These are phyloP conservation scores for Austroboletus novae-zelandiae DNA, from an alignment of 1,284 basidiomycete genomes.

Conservation along the genomic window DNA sequence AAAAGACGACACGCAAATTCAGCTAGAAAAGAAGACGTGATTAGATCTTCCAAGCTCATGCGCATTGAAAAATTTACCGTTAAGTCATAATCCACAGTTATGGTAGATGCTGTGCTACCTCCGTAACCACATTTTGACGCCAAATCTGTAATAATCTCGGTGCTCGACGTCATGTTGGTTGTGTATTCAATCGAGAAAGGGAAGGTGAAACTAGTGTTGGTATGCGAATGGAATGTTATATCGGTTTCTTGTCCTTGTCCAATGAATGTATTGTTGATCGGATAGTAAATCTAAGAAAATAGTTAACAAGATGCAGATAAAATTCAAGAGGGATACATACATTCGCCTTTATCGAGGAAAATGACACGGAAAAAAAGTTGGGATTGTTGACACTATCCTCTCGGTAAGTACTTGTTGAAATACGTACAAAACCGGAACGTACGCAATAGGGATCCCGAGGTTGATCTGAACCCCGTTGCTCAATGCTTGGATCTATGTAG, in stretches of 20 bases:
- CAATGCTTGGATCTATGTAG: conserved; percentile 38
- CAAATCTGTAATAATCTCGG: conserved; percentile 63
- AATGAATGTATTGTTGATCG: conserved; percentile 58
- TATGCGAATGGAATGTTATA: conserved; percentile 63
- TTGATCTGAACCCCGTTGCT: conserved; percentile 56
- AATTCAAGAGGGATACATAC: conserved; percentile 33
- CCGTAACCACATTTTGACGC: conserved; percentile 65
- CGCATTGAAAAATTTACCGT: conserved; percentile 40
- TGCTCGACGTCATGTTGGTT: conserved; percentile 54
- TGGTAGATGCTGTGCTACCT: conserved; percentile 45
- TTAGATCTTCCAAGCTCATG: conserved; percentile 8
- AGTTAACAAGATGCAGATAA: conserved; percentile 6
- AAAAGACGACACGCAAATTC: conserved; percentile 58
- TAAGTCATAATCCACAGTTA: conserved; percentile 71
- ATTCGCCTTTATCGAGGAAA: conserved; percentile 68
- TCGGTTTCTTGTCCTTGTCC: conserved; percentile 67
- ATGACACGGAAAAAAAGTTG: conserved; percentile 78
- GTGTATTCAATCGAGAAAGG: conserved; percentile 79
- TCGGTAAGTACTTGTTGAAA: conserved; percentile 7
- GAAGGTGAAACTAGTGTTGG: conserved; percentile 76
- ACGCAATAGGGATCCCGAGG: conserved; percentile 69
- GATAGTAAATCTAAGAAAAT: conserved; percentile 63
- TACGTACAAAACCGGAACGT: conserved; percentile 25
- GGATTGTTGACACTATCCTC: conserved; percentile 73
- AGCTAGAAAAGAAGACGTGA: conserved; percentile 41